Percentiles rank a stretch among this genome's conserved stretches.
These are phyloP conservation scores for Fusarium globosum DNA, from an alignment of 2,329 filamentous ascomycete species.

Conservation along the genomic window DNA sequence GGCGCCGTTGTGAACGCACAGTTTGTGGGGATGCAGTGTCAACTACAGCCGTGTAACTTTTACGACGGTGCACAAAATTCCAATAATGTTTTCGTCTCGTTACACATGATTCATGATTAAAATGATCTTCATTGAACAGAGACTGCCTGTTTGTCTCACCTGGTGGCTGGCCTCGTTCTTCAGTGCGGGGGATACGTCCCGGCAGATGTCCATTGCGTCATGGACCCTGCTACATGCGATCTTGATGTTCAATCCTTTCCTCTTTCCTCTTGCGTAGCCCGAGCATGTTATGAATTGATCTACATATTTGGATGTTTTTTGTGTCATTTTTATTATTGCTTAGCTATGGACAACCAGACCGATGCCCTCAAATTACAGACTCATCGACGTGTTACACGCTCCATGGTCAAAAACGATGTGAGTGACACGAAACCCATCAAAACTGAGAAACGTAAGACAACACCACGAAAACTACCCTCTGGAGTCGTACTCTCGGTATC, in stretches of 20 bases:
- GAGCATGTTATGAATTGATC: rapidly evolving
- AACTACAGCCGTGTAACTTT: rapidly evolving
- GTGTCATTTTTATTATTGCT: rapidly evolving
- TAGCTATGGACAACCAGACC: rapidly evolving
- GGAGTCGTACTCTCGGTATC: background rate
- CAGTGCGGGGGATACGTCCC: background rate
- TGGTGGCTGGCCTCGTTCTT: too few species aligned
- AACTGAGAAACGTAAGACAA: background rate
- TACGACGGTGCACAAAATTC: rapidly evolving
- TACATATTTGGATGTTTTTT: rapidly evolving
- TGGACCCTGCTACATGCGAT: background rate
- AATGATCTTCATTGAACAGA: too few species aligned
- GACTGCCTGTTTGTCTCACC: background rate
- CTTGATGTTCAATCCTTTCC: too few species aligned
- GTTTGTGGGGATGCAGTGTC: rapidly evolving
- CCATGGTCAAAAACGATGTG: background rate
- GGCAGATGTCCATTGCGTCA: conserved; percentile 1
- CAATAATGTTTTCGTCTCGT: background rate
- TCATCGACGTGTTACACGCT: conserved; percentile 1
- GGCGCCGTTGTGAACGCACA: rapidly evolving
- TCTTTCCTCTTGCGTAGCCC: rapidly evolving
- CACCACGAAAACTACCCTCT: background rate
- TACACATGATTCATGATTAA: background rate
- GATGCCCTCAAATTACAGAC: rapidly evolving
- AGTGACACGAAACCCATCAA: background rate